phyloP scores from a whole-genome alignment of 805 yeast genomes.

The Ogataea ramenticola region DNA sequence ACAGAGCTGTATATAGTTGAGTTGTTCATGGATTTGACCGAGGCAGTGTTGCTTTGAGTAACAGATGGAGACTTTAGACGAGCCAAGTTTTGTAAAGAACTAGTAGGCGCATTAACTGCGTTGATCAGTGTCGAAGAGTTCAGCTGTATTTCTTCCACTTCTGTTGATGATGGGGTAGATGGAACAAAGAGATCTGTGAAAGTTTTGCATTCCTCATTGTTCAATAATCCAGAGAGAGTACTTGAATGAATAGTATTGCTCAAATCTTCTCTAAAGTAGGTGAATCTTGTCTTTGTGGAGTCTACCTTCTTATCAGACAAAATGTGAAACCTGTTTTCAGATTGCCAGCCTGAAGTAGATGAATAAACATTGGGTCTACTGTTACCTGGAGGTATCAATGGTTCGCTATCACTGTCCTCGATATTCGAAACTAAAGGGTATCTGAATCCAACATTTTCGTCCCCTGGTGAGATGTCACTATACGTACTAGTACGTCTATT shows the following conservation, averaged over 20 bases:
- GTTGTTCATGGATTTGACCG: slow-evolving; percentile 19
- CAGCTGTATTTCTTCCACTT: background rate
- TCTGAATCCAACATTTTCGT: slow-evolving; percentile 28
- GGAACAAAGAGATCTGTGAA: slow-evolving; percentile 60
- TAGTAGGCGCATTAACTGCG: background rate
- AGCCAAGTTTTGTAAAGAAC: background rate
- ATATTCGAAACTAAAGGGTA: slow-evolving; percentile 27
- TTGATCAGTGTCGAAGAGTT: background rate
- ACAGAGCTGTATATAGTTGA: slow-evolving; percentile 1
- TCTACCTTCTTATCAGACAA: slow-evolving; percentile 8
- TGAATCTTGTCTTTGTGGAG: slow-evolving; percentile 61
- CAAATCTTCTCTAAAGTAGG: slow-evolving; percentile 86
- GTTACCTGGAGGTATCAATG: slow-evolving; percentile 44
- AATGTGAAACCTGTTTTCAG: background rate
- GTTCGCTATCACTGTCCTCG: slow-evolving; percentile 21
- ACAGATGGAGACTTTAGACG: slow-evolving; percentile 4
- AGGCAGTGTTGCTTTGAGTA: slow-evolving; percentile 12
- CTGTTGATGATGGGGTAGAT: slow-evolving; percentile 23
- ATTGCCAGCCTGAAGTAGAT: background rate
- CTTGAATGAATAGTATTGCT: slow-evolving; percentile 89
- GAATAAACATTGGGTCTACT: slow-evolving; percentile 30
- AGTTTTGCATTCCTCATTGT: slow-evolving; percentile 42
- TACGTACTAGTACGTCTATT: slow-evolving; percentile 11
- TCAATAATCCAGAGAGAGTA: slow-evolving; percentile 72
- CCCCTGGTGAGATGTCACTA: slow-evolving; percentile 1